A percentile compares a stretch with the other conserved stretches of the same genome.
These are phyloP conservation scores for Cryphonectria radicalis DNA, from an alignment of 2,329 filamentous ascomycete species.

Conservation along the genomic window DNA sequence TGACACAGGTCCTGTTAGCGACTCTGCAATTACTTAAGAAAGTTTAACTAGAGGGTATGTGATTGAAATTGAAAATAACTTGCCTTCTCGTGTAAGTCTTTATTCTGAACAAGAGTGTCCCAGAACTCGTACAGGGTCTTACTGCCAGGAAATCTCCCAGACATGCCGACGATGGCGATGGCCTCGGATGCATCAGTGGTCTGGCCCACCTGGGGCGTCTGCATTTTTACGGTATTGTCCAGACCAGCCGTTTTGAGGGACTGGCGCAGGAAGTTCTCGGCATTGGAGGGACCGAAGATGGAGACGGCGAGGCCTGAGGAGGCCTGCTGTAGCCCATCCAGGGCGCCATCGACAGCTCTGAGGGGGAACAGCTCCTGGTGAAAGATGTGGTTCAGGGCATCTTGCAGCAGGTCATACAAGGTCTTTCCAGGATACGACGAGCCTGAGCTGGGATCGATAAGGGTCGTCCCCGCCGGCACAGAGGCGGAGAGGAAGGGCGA, in stretches of 20 bases:
- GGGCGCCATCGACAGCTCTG: not conserved
- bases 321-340: not conserved
- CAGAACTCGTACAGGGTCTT: not conserved
- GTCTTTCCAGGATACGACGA: not conserved
- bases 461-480: not conserved
- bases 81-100: not conserved
- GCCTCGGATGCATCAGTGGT: not conserved
- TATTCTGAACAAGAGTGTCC: not conserved
- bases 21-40: no score
- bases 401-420: not conserved
- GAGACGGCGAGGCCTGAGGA: not conserved
- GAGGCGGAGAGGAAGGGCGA: not conserved
- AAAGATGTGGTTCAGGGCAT: not conserved
- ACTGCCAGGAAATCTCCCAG: not conserved
- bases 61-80: not conserved
- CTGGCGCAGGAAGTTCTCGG: not conserved
- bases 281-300: not conserved
- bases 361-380: not conserved
- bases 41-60: not conserved
- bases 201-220: not conserved
- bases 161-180: conserved; percentile 15
- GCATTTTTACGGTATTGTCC: not conserved
- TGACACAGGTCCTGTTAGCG: not conserved
- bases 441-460: not conserved
- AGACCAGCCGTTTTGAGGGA: not conserved